Conservation (phyloP, 1,284 basidiomycete species). For the Paramarasmius palmivorus region DNA sequence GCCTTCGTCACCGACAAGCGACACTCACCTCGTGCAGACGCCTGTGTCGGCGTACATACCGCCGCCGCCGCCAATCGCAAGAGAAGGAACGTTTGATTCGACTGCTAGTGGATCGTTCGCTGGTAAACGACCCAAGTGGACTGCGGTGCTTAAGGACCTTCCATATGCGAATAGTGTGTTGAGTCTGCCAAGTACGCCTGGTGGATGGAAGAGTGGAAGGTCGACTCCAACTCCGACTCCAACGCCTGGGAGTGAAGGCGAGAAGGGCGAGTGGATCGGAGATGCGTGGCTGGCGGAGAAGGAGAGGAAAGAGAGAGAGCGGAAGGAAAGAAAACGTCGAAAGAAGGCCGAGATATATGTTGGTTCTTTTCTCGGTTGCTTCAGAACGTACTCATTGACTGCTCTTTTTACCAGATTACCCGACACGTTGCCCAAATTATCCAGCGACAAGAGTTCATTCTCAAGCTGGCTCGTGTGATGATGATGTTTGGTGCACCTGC, state of each 20-base stretch:
- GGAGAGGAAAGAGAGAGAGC: slow-evolving; percentile 28
- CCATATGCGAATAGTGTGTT: background rate
- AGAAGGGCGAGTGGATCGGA: slow-evolving; percentile 19
- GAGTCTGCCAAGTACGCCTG: background rate
- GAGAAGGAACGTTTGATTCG: background rate
- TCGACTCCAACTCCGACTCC: slow-evolving; percentile 19
- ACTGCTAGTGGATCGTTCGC: background rate
- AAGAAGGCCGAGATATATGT: slow-evolving; percentile 81
- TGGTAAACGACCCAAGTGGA: slow-evolving; percentile 27
- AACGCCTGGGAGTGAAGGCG: slow-evolving; percentile 17
- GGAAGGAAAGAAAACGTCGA: slow-evolving; percentile 61
- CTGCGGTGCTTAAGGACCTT: slow-evolving; percentile 31
- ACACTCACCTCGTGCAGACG: slow-evolving; percentile 8
- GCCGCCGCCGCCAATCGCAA: background rate
- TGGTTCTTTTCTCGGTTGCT: slow-evolving; percentile 28
- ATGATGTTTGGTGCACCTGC: slow-evolving; percentile 97
- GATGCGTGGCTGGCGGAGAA: slow-evolving; percentile 31
- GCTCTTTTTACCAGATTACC: slow-evolving; percentile 61
- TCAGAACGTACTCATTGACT: slow-evolving; percentile 1
- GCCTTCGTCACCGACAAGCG: slow-evolving; percentile 7
- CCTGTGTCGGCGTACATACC: slow-evolving; percentile 9
- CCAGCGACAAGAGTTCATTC: slow-evolving; percentile 85
- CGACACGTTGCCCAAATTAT: slow-evolving; percentile 88
- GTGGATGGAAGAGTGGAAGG: slow-evolving; percentile 25
- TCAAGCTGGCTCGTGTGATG: slow-evolving; percentile 86